Evolutionary conservation across 345 rosid genomes (phyloP), one percentile per base, ranked within the genome.

Genomic region (Moringa oleifera): DNA sequence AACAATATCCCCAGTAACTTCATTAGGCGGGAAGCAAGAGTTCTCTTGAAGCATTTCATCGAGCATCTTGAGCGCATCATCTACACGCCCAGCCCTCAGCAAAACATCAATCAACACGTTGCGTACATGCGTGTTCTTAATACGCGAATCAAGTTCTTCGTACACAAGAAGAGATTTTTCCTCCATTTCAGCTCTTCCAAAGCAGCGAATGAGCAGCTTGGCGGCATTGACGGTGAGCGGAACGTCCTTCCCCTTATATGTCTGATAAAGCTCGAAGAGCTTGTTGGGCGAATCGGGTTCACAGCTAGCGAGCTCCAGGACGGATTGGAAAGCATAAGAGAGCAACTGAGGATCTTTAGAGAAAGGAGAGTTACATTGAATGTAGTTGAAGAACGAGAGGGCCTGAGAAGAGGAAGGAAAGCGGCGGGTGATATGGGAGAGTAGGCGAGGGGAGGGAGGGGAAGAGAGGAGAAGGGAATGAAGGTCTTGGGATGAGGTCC

Each of bases 21-120:
- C 70, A 68, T 84, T 60, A 1, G 93, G 90, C 19, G 61, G 76
- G 59, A 45, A 77, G 53, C 68, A 63, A 0, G 83, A 71, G 4
- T 55, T 76, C 18, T 28, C 65, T 0, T 73, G 68, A 54, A 85
- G 85, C 99, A 94, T 90, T 90, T 83, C 95, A 53, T 85, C 96
- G 81, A 94, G 83, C 90, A 87, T 73, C 69, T 86, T 82, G 58
- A 86, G 67, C 7, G 95, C 97, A 67, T 79, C 65, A 16, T 73
- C 79, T 5, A 64, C 64, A 37, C 79, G 77, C 23, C 82, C 84
- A 23, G 51, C 68, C 31, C 72, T 61, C 6, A 85, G 2, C 22
- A 82, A 18, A 18, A 55, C 64, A 2, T 66, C 67, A 0, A 88
- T 70, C 41, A 79, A 23, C 52, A 65, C 73, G 54, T 90, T 82